Evolutionary conservation across 2,329 filamentous ascomycete species (phyloP).

Genomic region (Claviceps fusiformis): DNA sequence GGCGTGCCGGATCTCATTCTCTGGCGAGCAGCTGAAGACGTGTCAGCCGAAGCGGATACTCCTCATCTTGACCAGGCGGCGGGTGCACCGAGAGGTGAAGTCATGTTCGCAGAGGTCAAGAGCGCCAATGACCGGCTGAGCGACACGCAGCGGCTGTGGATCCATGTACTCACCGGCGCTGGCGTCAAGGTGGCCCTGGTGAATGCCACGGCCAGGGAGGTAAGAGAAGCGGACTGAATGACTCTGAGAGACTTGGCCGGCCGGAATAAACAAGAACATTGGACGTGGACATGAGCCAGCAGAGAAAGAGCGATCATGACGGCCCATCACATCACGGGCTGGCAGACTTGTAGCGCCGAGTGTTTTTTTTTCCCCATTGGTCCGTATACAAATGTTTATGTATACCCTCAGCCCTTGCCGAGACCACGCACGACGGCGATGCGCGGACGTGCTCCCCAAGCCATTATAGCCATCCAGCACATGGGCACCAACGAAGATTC

Average conservation of each 20-base stretch:
- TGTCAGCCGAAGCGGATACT: neutral
- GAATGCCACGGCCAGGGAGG: slow-evolving; percentile 43
- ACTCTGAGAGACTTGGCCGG: neutral
- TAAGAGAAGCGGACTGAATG: slow-evolving; percentile 25
- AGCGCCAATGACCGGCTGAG: slow-evolving; percentile 84
- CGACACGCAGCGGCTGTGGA: slow-evolving; percentile 94
- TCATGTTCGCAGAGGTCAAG: slow-evolving; percentile 71
- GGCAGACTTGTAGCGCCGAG: neutral
- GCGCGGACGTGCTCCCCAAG: neutral
- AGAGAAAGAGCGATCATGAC: neutral
- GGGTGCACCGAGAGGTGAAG: slow-evolving; percentile 35
- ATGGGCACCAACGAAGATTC: neutral
- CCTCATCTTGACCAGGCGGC: slow-evolving; percentile 9
- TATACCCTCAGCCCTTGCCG: neutral
- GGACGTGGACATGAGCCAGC: neutral
- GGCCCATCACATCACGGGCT: neutral
- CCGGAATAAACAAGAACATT: neutral
- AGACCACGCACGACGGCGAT: too few species aligned
- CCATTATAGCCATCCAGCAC: neutral
- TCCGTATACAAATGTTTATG: too few species aligned
- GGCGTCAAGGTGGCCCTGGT: slow-evolving; percentile 78
- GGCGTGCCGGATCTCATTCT: slow-evolving; percentile 89
- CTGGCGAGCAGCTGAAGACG: slow-evolving; percentile 43
- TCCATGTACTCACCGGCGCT: slow-evolving; percentile 77
- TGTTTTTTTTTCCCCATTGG: neutral